Evolutionary conservation across 495 filamentous ascomycete genomes (phyloP), one percentile per base, ranked within the genome.

Genomic region (Penicillium samsonianum): DNA sequence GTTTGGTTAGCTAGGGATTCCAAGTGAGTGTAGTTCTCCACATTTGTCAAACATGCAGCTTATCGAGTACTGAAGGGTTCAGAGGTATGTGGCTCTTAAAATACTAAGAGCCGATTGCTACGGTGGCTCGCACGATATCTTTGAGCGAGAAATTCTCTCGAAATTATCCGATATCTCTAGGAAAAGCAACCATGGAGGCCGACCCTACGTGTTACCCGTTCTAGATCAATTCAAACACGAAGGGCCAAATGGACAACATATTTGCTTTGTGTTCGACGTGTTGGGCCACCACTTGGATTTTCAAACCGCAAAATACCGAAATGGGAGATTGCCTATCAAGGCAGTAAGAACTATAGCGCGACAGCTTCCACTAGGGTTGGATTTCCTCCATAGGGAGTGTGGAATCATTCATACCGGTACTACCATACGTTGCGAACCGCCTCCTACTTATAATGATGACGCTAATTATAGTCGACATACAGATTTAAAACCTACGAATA

Each of bases 281-380:
- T n/a, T n/a, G n/a, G n/a, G n/a, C n/a, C n/a, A n/a, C n/a, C n/a
- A n/a, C n/a, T n/a, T n/a, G n/a, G n/a, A n/a, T n/a, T n/a, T n/a
- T n/a, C n/a, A n/a, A n/a, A n/a, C n/a, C 28, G 26, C 47, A 31
- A 42, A 53, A 54, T 45, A 67, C 23, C 42, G 41, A 58, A 23
- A 56, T 44, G 55, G 54, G 50, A 58, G 48, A 54, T 23, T 49
- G 25, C n/a, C n/a, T n/a, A n/a, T n/a, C n/a, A n/a, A n/a, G n/a
- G n/a, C 90, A 19, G 88, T 91, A 63, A 91, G 90, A 75, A 88
- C 90, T 61, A 90, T 92, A 70, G 86, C 89, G 4, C 91, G 91
- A 71, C 90, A 92, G 71, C 88, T 92, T n/a, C 79, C 92, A 50
- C 80, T 91, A 44, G 90, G 89, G 16, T 77, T 93, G 20, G 89